Base-by-base conservation (phyloP, 768 basidiomycete genomes). In the Auriscalpium microsporum region DNA sequence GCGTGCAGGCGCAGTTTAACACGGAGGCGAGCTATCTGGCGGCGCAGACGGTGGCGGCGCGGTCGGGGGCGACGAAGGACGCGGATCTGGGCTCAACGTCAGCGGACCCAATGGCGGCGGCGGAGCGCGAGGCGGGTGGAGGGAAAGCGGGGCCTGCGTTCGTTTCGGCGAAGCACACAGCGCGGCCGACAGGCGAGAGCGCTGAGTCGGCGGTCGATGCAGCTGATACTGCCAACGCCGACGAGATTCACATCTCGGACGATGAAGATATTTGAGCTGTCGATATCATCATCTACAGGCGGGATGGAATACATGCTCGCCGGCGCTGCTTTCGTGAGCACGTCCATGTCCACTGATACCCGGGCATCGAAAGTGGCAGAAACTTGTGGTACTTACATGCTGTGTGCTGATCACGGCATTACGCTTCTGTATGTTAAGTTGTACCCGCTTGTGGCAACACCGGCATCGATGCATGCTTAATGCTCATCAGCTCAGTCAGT, bases 1-100 rank as follows among this genome's bases (percentile, higher is more conserved):
- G 94, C 63, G 96, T 99, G 14, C 96, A 99, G 71, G 94, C 95
- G 28, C 90, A 94, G 66, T 99, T 96, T 78, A 98, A 99, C 69
- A 99, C 96, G 3, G 95, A 97, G 70, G 89, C 87, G 47, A 88
- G 87, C 45, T 95, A 93, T 69, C 75, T 96, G 54, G 91, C 91
- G 8, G 94, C 94, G 10, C 92, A 96, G 71, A 87, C 94, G 10
- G 74, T 87, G 53, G 84, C 85, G 2, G 82, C 86, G 21, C 75
- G 78, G 55, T 77, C 83, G 58, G 84, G 82, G 14, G 74, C 78
- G 23, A 73, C 73, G 56, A 73, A 73, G 50, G 64, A 72, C 14
- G 74, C 73, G 33, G 79, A 79, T 50, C 73, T 73, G 33, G 73
- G 65, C 37, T 58, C 54, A 10, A 60, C 54, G 46, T 61, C 73